Base-by-base conservation (phyloP, 2,329 filamentous ascomycete species). In the Fusarium sp. region DNA sequence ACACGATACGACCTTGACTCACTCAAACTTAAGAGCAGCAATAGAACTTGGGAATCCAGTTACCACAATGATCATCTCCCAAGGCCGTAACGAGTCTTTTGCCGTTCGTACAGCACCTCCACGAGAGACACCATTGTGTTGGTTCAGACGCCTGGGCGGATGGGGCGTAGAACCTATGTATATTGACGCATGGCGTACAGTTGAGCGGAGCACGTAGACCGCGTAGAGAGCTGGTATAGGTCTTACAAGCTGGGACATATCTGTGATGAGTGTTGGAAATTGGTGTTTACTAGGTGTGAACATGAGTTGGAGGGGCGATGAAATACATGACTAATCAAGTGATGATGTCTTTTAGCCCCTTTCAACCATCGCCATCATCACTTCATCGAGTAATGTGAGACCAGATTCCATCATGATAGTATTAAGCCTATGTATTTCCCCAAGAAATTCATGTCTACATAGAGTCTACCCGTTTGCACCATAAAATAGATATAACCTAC, bases 101-200 rank as follows among this genome's bases (percentile, higher is more conserved):
- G 90, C 87, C 1, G 96, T 99, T 45, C 89, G 86, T 28, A 83
- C 87, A 28, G 96, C 96, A 34, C 96, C 96, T 50, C 96, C 96
- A 74, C 88, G 91, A 30, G 85, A 85, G 48, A 89, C 82, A 51
- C 96, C 96, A 85, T 99, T 99, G 80, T 99, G 96, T 77, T 98
- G 96, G 64, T 88, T 89, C 23, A 98, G 84, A 15, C 96, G 91
- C 60, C 95, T 87, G 2, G 89, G 88, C 40, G 96, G 95, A 74
- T 97, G 89, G 0, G 94, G 94, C 1, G 96, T 98, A 42, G 93
- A 97, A 52, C 96, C 96, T 54, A 98, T 91, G 78, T 99, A 99
- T 26, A 95, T 84, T 4, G 86, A 88, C 26, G 86, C 84, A 74
- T 88, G 89, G 44, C 88, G 86, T 11, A 94, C 85, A 1, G 90